phyloP scores from a whole-genome alignment of 2,329 filamentous ascomycete species.

The Botrytis sinoallii region DNA sequence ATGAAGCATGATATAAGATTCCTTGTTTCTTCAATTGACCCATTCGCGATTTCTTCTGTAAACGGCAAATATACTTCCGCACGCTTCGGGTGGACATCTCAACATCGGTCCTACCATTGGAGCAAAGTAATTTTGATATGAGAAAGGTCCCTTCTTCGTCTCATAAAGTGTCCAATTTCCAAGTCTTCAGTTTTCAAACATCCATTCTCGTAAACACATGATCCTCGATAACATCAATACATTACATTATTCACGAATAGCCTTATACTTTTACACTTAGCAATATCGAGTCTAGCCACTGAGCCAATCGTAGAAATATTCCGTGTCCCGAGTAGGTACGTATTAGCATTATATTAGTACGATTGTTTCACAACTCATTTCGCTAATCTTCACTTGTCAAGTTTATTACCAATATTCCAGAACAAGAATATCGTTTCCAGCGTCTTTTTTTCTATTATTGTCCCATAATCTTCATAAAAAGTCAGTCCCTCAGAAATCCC shows the following conservation, averaged over 20 bases:
- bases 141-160: neutral
- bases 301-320: neutral
- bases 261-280: neutral
- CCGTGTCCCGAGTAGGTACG: neutral
- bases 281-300: neutral
- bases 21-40: neutral
- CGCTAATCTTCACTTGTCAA: neutral
- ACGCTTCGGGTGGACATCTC: neutral
- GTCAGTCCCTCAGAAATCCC: neutral
- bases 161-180: fast-evolving
- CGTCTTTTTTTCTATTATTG: neutral
- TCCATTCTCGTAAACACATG: neutral
- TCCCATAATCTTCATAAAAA: neutral
- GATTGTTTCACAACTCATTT: neutral
- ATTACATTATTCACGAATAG: neutral
- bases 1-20: neutral
- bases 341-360: neutral
- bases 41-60: neutral
- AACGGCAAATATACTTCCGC: neutral
- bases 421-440: neutral
- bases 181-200: no score
- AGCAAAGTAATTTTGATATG: fast-evolving
- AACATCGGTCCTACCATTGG: neutral
- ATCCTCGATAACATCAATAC: neutral
- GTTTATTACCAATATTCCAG: neutral